A percentile compares a stretch with the other conserved stretches of the same genome.
Evolutionary conservation across 305 asterid genomes (phyloP).

Genomic region (Petunia hybrid): DNA sequence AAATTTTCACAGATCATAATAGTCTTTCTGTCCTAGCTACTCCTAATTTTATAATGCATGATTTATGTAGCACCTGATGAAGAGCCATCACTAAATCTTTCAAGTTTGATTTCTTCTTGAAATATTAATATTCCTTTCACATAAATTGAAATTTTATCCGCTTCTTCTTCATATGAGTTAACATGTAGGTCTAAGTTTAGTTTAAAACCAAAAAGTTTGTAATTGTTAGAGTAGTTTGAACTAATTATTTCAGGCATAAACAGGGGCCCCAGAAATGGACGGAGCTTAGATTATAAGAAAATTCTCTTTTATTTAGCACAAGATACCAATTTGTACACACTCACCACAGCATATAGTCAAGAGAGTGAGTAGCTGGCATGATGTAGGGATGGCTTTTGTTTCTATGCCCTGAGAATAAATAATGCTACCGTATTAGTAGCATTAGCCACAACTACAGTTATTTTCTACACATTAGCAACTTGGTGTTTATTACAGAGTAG

Average conservation of each 20-base stretch:
- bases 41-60: not conserved
- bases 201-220: no score
- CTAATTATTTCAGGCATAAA: no score
- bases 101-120: not conserved
- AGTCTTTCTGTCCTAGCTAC: not conserved
- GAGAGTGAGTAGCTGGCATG: not conserved
- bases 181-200: no score
- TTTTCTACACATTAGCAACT: no score
- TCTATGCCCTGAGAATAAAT: not conserved
- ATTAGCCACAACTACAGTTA: no score
- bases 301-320: not conserved
- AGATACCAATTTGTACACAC: not conserved
- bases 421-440: no score
- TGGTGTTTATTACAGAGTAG: no score
- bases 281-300: not conserved
- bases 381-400: not conserved
- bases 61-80: not conserved
- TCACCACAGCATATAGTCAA: not conserved
- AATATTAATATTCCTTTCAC: no score
- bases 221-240: no score
- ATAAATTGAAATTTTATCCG: not conserved
- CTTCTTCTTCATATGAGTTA: not conserved
- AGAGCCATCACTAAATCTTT: not conserved
- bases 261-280: no score
- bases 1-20: no score